phyloP scores from a whole-genome alignment of 192 early-diverging fungal species.

The Coemansia aciculifera region DNA sequence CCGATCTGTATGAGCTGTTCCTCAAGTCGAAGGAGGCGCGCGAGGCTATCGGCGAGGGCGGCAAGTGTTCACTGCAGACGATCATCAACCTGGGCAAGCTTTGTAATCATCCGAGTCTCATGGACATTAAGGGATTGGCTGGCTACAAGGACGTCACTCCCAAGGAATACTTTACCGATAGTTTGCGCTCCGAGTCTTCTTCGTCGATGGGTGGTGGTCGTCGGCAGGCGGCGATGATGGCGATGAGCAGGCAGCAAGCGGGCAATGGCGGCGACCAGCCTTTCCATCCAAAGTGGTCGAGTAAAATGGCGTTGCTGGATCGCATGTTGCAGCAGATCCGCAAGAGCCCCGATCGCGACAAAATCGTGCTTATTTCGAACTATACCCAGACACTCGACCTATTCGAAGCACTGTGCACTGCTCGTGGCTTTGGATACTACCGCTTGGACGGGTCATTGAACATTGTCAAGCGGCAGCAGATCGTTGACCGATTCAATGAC shows the following conservation, averaged over 20 bases:
- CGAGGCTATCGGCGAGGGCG: conserved; percentile 62
- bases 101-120: conserved; percentile 93
- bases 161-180: conserved; percentile 53
- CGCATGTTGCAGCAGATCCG: conserved; percentile 76
- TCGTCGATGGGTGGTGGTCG: neutral
- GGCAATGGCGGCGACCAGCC: conserved; percentile 20
- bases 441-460: conserved; percentile 93
- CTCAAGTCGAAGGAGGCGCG: conserved; percentile 66
- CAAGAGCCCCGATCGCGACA: conserved; percentile 72
- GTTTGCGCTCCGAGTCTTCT: conserved; percentile 2
- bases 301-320: conserved; percentile 86
- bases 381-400: conserved; percentile 98
- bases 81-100: conserved; percentile 94
- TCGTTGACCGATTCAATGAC: conserved; percentile 97
- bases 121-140: conserved; percentile 65
- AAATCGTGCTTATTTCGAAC: conserved; percentile 98
- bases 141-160: conserved; percentile 65
- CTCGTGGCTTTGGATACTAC: conserved; percentile 70
- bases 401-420: conserved; percentile 85
- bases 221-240: conserved; percentile 15
- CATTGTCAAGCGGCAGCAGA: conserved; percentile 87
- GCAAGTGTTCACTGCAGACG: conserved; percentile 82
- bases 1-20: conserved; percentile 80
- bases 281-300: conserved; percentile 72
- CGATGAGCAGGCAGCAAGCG: conserved; percentile 1